Percentiles rank a stretch among this genome's conserved stretches.
Conservation (phyloP, 495 filamentous ascomycete species). For the Aspergillus haitiensis region DNA sequence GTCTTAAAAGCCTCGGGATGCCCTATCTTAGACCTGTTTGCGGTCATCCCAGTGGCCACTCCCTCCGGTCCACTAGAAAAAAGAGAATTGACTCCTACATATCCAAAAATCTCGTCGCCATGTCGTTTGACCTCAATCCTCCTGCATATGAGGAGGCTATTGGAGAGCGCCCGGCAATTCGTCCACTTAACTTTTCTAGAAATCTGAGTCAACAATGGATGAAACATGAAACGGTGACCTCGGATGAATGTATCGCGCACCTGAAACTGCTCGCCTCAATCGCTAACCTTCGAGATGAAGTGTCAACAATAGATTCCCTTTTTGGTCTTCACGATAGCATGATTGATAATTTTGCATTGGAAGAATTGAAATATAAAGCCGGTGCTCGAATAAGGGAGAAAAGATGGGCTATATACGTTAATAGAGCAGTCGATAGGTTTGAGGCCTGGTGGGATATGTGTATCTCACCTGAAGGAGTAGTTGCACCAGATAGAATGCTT, state of each 20-base stretch:
- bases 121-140: not conserved
- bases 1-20: no score
- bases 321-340: conserved; percentile 60
- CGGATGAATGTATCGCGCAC: conserved; percentile 65
- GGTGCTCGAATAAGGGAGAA: conserved; percentile 64
- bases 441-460: conserved; percentile 63
- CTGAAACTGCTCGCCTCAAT: conserved; percentile 73
- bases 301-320: conserved; percentile 63
- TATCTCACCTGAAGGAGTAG: conserved; percentile 12
- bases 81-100: not conserved
- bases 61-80: not conserved
- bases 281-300: conserved; percentile 61
- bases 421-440: conserved; percentile 71
- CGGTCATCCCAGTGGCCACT: no score
- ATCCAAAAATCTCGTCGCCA: not conserved
- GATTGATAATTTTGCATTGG: conserved; percentile 24
- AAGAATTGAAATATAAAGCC: conserved; percentile 19
- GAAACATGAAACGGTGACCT: conserved; percentile 22
- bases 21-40: no score
- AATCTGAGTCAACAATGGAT: not conserved
- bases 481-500: not conserved
- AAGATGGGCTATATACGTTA: conserved; percentile 74
- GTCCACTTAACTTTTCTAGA: not conserved
- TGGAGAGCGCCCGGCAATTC: not conserved
- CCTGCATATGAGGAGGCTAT: conserved; percentile 2